Evolutionary conservation across 1,284 basidiomycete species (phyloP).

Genomic region (Ganoderma lucidum): DNA sequence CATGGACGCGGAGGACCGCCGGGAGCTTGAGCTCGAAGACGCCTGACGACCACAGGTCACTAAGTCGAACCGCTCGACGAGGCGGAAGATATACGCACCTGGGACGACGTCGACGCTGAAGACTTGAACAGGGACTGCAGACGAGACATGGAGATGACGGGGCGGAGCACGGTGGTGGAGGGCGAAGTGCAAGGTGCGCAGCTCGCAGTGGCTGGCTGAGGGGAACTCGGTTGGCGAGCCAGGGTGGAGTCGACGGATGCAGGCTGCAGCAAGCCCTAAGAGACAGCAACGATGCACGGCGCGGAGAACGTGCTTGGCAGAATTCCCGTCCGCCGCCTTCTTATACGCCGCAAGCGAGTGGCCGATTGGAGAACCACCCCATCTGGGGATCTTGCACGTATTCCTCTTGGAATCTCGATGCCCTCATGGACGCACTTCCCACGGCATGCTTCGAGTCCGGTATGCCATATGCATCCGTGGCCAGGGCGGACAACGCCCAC

Average conservation of each 20-base stretch:
- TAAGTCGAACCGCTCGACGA: slow-evolving; percentile 1
- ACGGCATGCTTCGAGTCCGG: neutral
- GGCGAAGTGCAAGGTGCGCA: neutral
- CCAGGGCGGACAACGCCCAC: slow-evolving; percentile 18
- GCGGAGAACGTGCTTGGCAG: slow-evolving; percentile 7
- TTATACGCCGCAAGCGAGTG: slow-evolving; percentile 22
- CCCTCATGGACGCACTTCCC: neutral
- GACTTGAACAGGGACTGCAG: slow-evolving; percentile 31
- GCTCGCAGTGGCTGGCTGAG: neutral
- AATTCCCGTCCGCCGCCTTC: neutral
- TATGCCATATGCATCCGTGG: slow-evolving; percentile 15
- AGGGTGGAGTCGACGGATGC: neutral
- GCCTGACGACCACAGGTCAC: slow-evolving; percentile 13
- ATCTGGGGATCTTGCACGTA: slow-evolving; percentile 14
- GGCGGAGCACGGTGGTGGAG: neutral
- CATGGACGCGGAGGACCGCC: slow-evolving; percentile 18
- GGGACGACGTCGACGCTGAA: slow-evolving; percentile 22
- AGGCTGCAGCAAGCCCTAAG: neutral
- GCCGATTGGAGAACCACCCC: slow-evolving; percentile 16
- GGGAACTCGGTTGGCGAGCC: neutral
- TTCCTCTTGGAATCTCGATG: slow-evolving; percentile 9
- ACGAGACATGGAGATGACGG: slow-evolving; percentile 16
- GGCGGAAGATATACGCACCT: slow-evolving; percentile 15
- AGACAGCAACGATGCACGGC: neutral
- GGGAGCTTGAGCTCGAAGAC: slow-evolving; percentile 19